Base-by-base conservation (phyloP, 2,329 filamentous ascomycete genomes). In the Aureobasidium sp. region DNA sequence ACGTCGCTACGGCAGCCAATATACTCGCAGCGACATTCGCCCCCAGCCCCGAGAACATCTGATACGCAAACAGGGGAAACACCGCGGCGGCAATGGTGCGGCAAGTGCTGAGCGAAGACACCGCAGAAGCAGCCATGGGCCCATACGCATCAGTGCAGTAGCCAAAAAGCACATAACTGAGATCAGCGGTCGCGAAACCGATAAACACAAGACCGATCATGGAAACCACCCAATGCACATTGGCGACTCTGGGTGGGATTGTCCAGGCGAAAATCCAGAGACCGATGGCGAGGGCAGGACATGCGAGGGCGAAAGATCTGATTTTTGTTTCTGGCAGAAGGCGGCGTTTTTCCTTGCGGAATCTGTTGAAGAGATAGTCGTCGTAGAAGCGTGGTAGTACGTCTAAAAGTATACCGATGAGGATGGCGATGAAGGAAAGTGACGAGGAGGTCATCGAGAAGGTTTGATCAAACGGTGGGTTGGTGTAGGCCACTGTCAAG, bases 371-470 rank as follows among this genome's bases (percentile, higher is more conserved):
- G 7, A 75, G 66, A 8, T 69, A 68, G 27, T 68, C 64, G 45
- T 80, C 78, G 39, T 76, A 68, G 4, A 78, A 58, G 0, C 77
- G 74, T 1, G 75, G 74, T 0, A 78, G 63, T 5, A 77, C 70
- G 37, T 74, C 76, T 17, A 76, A 64, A 8, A 73, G 52, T 0
- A 76, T 71, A 2, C 78, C 78, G 0, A 89, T 74, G 87, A 90
- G 70, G 87, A 90, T 67, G 82, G 74, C 64, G 72, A 77, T 79
- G 73, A 87, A 80, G 75, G 70, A 12, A 73, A 75, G 66, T 67
- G 71, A 42, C 88, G 90, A 68, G 3, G 74, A 68, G 0, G 72
- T 67, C 2, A 65, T 60, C 2, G 69, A 65, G 64, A 78, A 74
- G 1, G 73, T 71, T 56, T 76, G 66, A 39, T 61, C 44, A 61